Base-by-base conservation (phyloP, 208 protist genomes). In the Trypanosoma boissoni region DNA sequence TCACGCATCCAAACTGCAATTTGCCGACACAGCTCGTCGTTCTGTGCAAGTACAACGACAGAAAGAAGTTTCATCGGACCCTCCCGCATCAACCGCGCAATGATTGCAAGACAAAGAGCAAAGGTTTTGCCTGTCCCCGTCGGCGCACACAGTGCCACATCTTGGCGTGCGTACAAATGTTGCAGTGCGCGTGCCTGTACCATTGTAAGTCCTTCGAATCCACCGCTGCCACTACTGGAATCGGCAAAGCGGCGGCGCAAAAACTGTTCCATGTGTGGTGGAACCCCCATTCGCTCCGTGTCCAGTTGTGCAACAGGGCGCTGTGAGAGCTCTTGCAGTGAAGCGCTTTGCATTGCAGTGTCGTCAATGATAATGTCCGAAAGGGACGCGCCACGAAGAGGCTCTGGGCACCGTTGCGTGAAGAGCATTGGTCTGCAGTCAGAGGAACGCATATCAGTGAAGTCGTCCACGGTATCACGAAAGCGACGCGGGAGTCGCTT, bases 111-210 rank as follows among this genome's bases (percentile, higher is more conserved):
- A 51, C 89, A 96, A 7, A 96, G 72, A 0, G 83, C 86, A 52
- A 93, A 90, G 9, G 89, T 96, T 55, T 96, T 96, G 6, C 89
- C 89, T 24, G 79, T 92, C 12, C 89, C 89, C 6, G 89, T 96
- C n/a, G 89, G 89, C 4, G 86, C 86, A 50, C 89, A 96, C 18
- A 93, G 77, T 5, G 86, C 86, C 12, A 91, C 84, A 62, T 96
- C 89, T 56, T 92, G 74, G 2, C 42, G 68, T 21, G 76, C 89
- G 68, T 96, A 96, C 39, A 93, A 66, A 67, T 93, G 84, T 58
- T 96, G 86, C 53, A 96, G 61, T 8, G 91, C 81, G 37, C 84
- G 78, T 9, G 89, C 89, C 74, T 96, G 89, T 23, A 89, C 82
- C 12, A 78, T 68, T 16, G 89, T 96, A 14, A 96, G 67, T 0